These are phyloP conservation scores for Yarrowia phangngaensis DNA, from an alignment of 805 yeast genomes.

Conservation along the genomic window DNA sequence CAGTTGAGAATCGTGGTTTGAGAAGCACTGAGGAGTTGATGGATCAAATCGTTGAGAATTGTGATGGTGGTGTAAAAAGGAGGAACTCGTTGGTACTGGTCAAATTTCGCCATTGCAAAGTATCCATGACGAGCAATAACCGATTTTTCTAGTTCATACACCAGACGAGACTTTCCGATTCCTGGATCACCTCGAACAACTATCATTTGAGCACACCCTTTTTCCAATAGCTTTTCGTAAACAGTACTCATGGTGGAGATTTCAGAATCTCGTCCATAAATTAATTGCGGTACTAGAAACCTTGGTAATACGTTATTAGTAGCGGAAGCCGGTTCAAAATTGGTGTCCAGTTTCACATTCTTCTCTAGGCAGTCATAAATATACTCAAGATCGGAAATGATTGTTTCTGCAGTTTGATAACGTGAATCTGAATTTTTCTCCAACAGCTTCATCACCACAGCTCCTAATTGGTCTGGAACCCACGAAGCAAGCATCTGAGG, in stretches of 20 bases:
- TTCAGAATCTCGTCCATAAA: slow-evolving; percentile 38
- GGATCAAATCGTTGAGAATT: slow-evolving; percentile 42
- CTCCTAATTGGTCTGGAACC: slow-evolving; percentile 38
- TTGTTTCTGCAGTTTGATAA: slow-evolving; percentile 39
- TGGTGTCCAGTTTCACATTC: slow-evolving; percentile 28
- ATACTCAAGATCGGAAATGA: slow-evolving; percentile 42
- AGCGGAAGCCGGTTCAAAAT: slow-evolving; percentile 28
- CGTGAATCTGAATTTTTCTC: slow-evolving; percentile 44
- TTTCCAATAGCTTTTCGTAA: slow-evolving; percentile 30
- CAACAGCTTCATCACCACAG: slow-evolving; percentile 44
- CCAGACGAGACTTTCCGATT: slow-evolving; percentile 46
- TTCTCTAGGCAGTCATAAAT: slow-evolving; percentile 30
- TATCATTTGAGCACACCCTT: slow-evolving; percentile 34
- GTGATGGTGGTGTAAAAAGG: slow-evolving; percentile 42
- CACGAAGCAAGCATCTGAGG: slow-evolving; percentile 39
- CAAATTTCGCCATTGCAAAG: slow-evolving; percentile 38
- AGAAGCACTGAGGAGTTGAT: slow-evolving; percentile 44
- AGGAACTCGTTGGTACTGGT: slow-evolving; percentile 37
- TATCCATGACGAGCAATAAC: slow-evolving; percentile 39
- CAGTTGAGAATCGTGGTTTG: slow-evolving; percentile 41
- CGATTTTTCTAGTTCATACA: slow-evolving; percentile 42
- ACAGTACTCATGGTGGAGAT: slow-evolving; percentile 33
- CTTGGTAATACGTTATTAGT: slow-evolving; percentile 26
- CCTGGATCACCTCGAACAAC: slow-evolving; percentile 47
- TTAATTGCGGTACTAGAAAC: slow-evolving; percentile 34